phyloP scores from a whole-genome alignment of 225 moss, liverwort and hornwort species.

The Ulota crispa region DNA sequence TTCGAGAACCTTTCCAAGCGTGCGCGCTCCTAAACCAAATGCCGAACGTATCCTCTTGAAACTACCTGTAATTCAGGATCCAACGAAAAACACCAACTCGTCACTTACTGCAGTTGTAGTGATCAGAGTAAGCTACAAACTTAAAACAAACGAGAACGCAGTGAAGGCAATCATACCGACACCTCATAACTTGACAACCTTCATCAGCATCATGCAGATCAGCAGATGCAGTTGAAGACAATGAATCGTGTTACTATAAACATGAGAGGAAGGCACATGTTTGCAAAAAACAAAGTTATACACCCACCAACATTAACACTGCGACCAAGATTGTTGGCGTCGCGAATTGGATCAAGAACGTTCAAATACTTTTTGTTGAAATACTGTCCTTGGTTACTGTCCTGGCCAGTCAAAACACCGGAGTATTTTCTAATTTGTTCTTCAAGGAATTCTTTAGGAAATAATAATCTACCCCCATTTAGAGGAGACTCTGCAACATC shows the following conservation, averaged over 20 bases:
- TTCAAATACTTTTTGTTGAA: constrained; percentile 72
- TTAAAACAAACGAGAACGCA: neutral
- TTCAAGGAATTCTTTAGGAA: constrained; percentile 65
- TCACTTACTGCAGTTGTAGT: neutral
- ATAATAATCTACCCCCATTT: constrained; percentile 53
- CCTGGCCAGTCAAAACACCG: constrained; percentile 38
- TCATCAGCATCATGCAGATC: neutral
- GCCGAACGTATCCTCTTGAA: constrained; percentile 66
- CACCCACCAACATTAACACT: constrained; percentile 72
- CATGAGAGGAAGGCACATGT: neutral
- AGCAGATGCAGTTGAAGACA: constrained; percentile 7
- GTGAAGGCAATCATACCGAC: neutral
- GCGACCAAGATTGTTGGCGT: constrained; percentile 89
- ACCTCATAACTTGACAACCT: neutral
- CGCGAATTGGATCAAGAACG: constrained; percentile 76
- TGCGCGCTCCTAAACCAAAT: constrained; percentile 70
- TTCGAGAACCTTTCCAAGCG: constrained; percentile 56
- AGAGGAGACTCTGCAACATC: constrained; percentile 54
- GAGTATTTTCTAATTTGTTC: constrained; percentile 48
- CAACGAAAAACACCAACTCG: constrained; percentile 18
- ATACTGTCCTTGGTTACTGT: constrained; percentile 42
- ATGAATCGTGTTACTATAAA: neutral
- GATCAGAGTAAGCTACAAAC: neutral
- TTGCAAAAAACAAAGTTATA: neutral
- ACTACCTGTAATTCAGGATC: constrained; percentile 54